Evolutionary conservation across 495 filamentous ascomycete species (phyloP).

Genomic region (Geoglossum glabrum): DNA sequence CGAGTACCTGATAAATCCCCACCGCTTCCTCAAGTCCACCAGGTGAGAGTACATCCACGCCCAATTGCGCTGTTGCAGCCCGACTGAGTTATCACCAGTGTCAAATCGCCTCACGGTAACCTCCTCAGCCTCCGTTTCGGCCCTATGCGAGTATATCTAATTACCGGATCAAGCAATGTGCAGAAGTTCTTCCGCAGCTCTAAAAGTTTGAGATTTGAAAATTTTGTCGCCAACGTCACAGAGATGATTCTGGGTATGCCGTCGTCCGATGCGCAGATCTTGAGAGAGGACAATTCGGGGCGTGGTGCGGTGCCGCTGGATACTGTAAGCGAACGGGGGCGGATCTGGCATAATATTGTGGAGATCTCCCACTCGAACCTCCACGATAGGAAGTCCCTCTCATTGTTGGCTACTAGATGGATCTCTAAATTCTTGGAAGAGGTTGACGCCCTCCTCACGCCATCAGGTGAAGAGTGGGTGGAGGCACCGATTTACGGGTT

Average conservation of each 20-base stretch:
- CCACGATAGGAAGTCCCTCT: neutral
- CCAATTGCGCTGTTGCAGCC: neutral
- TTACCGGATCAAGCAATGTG: neutral
- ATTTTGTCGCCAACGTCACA: neutral
- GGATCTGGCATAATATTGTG: neutral
- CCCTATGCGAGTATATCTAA: neutral
- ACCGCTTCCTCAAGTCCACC: neutral
- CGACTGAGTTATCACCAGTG: too few relatives aligned
- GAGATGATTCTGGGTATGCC: neutral
- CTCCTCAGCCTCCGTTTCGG: neutral
- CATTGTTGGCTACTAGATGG: neutral
- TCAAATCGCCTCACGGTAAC: too few relatives aligned
- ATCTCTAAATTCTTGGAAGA: neutral
- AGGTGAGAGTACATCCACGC: neutral
- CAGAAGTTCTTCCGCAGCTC: neutral
- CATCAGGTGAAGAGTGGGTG: neutral
- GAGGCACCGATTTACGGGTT: neutral
- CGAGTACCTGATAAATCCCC: neutral
- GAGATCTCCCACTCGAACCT: neutral
- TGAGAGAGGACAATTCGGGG: neutral
- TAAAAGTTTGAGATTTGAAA: neutral
- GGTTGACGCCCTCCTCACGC: neutral
- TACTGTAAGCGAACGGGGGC: neutral
- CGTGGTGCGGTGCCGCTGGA: neutral
- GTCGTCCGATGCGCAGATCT: neutral